Percentiles rank a stretch among this genome's conserved stretches.
phyloP scores from a whole-genome alignment of 768 basidiomycete genomes.

The Amanita jacksonii region DNA sequence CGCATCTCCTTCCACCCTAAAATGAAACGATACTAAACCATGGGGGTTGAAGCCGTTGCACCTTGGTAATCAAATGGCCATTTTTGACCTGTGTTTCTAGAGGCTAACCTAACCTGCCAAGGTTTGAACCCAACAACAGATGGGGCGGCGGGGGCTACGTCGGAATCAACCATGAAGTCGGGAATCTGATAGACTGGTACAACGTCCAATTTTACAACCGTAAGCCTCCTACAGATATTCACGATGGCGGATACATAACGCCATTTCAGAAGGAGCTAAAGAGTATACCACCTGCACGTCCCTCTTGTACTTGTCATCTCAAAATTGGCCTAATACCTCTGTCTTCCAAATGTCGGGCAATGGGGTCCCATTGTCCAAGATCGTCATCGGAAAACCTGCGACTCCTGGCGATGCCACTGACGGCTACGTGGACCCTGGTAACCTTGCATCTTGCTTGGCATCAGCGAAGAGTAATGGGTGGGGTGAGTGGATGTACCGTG shows the following conservation, averaged over 20 bases:
- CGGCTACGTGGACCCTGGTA: constrained; percentile 22
- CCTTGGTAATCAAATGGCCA: constrained; percentile 30
- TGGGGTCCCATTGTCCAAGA: constrained; percentile 38
- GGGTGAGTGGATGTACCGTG: background rate
- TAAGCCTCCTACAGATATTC: background rate
- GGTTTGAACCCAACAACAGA: constrained; percentile 32
- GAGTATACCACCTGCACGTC: background rate
- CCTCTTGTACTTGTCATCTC: constrained; percentile 15
- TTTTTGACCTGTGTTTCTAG: too few relatives aligned
- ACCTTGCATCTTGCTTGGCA: constrained; percentile 15
- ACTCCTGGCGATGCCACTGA: constrained; percentile 27
- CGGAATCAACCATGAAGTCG: constrained; percentile 40
- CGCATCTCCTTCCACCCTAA: constrained; percentile 9
- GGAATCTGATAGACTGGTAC: constrained; percentile 56
- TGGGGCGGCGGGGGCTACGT: constrained; percentile 48
- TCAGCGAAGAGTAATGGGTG: background rate
- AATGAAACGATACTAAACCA: background rate
- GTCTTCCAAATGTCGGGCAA: constrained; percentile 33
- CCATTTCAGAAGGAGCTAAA: background rate
- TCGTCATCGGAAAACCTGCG: constrained; percentile 54
- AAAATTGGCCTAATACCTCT: constrained; percentile 37
- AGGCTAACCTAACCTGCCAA: too few relatives aligned
- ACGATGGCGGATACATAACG: background rate
- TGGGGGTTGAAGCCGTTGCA: constrained; percentile 32
- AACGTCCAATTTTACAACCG: constrained; percentile 40